Evolutionary conservation across 1,284 basidiomycete genomes (phyloP).

Genomic region (Fomitopsis schrenkii): DNA sequence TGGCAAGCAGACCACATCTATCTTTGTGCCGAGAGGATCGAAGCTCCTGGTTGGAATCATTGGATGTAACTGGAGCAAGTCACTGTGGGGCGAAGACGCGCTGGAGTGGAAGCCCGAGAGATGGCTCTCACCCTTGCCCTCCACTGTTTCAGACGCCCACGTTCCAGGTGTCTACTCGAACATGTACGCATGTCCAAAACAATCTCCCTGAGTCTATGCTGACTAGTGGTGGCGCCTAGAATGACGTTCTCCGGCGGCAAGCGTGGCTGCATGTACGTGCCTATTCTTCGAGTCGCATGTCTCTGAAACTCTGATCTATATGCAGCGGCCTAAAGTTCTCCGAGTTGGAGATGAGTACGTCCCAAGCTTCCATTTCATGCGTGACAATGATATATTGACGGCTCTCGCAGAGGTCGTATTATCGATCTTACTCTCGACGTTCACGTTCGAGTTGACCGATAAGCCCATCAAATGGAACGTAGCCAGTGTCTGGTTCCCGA

Average conservation of each 20-base stretch:
- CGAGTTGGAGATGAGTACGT: too few relatives aligned
- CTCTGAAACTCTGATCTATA: too few relatives aligned
- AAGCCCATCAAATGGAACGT: not conserved
- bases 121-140: conserved; percentile 14
- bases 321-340: too few relatives aligned
- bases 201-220: too few relatives aligned
- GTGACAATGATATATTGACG: too few relatives aligned
- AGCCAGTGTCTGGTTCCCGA: not conserved
- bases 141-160: conserved; percentile 7
- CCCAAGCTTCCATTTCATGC: too few relatives aligned
- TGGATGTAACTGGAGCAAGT: conserved; percentile 13
- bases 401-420: not conserved
- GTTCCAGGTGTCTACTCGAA: conserved; percentile 17
- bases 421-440: not conserved
- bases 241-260: too few relatives aligned
- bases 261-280: too few relatives aligned
- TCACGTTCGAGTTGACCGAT: not conserved
- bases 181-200: conserved; percentile 9
- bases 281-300: too few relatives aligned
- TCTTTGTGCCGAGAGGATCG: conserved; percentile 8
- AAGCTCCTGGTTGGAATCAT: conserved; percentile 11
- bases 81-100: conserved; percentile 18
- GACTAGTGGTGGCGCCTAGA: too few relatives aligned
- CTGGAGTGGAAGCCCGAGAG: conserved; percentile 20
- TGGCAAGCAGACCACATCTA: conserved; percentile 10